phyloP scores from a whole-genome alignment of 2,329 filamentous ascomycete species.

The Apiospora koreana region DNA sequence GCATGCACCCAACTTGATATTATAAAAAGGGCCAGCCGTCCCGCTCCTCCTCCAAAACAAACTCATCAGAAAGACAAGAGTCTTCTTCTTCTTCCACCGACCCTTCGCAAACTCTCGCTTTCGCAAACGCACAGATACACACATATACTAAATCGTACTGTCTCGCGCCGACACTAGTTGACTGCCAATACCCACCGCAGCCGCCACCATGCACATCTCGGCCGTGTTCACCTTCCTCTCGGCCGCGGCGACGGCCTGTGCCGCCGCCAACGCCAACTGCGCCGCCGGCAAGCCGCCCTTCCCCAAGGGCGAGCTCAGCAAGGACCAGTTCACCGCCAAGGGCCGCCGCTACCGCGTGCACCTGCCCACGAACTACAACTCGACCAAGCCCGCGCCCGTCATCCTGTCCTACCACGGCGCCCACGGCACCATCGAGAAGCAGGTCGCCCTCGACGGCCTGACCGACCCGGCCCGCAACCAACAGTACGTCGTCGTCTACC shows the following conservation, averaged over 20 bases:
- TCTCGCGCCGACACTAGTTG: neutral
- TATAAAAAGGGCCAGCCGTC: neutral
- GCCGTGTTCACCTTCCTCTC: neutral
- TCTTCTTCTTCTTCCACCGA: no score
- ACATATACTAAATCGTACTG: no score
- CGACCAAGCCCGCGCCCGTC: conserved; percentile 21
- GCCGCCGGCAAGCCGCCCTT: neutral
- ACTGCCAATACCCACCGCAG: neutral
- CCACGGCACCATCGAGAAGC: conserved; percentile 21
- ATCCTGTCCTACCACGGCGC: conserved; percentile 29
- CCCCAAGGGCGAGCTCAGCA: conserved; percentile 7
- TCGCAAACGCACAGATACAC: no score
- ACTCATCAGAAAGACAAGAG: neutral
- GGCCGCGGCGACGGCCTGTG: neutral
- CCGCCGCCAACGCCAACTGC: neutral
- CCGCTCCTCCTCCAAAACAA: neutral
- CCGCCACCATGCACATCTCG: neutral
- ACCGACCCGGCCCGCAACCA: conserved; percentile 22
- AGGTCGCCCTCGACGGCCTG: conserved; percentile 22
- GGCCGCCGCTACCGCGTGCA: conserved; percentile 24
- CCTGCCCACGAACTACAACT: conserved; percentile 23
- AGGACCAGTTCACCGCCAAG: conserved; percentile 19
- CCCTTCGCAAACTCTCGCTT: no score
- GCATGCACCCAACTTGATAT: neutral
- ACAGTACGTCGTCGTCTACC: conserved; percentile 26